Evolutionary conservation across 768 basidiomycete species (phyloP), one percentile per base, ranked within the genome.

Genomic region (Daedaleopsis sinensis): DNA sequence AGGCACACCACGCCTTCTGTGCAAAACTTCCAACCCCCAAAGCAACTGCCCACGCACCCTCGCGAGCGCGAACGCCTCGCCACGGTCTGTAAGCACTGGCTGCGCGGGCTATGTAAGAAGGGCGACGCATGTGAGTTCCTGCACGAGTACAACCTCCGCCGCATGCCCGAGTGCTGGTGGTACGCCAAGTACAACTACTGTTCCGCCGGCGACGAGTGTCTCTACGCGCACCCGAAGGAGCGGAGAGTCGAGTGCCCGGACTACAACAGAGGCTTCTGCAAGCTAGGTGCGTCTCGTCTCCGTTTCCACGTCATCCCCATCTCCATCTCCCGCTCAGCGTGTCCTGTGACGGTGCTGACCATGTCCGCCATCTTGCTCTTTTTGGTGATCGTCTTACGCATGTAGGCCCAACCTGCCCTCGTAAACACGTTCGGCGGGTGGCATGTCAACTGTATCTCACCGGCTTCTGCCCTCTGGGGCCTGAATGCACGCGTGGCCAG

Each of bases 131-230:
- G 97, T 78, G 97, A 98, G 78, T 99, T 98, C 75, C 82, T 98
- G 72, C 97, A 99, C 77, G 97, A 98, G 78, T 99, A 98, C 80
- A 97, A 98, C 73, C 83, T 99, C 53, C 80, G 97, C 61, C 89
- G 93, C 62, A 98, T 98, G 96, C 97, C 97, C 7, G 94, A 98
- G 73, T 98, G 97, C 70, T 97, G 94, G 90, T 98, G 95, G 95
- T 98, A 88, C 74, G 93, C 93, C 54, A 97, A 96, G 74, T 96
- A 94, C 70, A 97, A 97, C 16, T 98, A 95, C 75, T 98, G 97
- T 74, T 93, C 93, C 24, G 90, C 95, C 19, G 96, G 97, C 58
- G 95, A 96, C 67, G 96, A 98, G 75, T 99, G 97, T 73, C 80
- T 99, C 66, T 99, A 98, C 73, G 93, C 93, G 16, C 94, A 96